Evolutionary conservation across 1,139 yeast genomes (phyloP), one percentile per base, ranked within the genome.

Genomic region (Yamadazyma triangularis): DNA sequence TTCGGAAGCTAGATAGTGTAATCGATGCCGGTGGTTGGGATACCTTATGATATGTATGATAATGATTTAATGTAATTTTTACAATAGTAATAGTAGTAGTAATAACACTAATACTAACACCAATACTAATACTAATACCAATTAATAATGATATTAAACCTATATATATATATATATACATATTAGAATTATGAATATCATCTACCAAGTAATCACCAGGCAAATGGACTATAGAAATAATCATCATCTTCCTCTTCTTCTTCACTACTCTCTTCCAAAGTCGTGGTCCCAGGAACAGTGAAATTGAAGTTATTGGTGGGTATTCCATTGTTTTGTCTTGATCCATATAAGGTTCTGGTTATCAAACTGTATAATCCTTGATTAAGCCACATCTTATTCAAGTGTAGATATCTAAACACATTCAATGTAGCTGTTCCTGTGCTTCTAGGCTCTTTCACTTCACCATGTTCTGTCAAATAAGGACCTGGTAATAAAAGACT

Each of bases 11-110:
- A 21, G 96, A 89, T 45, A 77, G 80, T 27, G 77, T 73, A 6
- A 59, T 80, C 23, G 97, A 91, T 56, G 77, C 84, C 22, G 97
- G 97, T 9, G 97, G 97, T 1, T 91, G 98, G 98, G 93, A 84
- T 46, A 86, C 96, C 1, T 62, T 89, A 49, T 89, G 62, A 47
- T 18, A 7, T 11, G 23, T 21, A 14, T 9, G 31, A 18, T 18
- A 7, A 7, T 18, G n/a, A n/a, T n/a, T n/a, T n/a, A n/a, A n/a
- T n/a, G n/a, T n/a, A n/a, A n/a, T n/a, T n/a, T n/a, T n/a, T n/a
- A n/a, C n/a, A n/a, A n/a, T n/a, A n/a, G n/a, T n/a, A n/a, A n/a
- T n/a, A n/a, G n/a, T n/a, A n/a, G n/a, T n/a, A n/a, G n/a, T n/a
- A n/a, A n/a, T n/a, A n/a, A n/a, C n/a, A n/a, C n/a, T n/a, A n/a